Evolutionary conservation across 2,329 filamentous ascomycete species (phyloP), one percentile per base, ranked within the genome.

Genomic region (Monosporascus sp.): DNA sequence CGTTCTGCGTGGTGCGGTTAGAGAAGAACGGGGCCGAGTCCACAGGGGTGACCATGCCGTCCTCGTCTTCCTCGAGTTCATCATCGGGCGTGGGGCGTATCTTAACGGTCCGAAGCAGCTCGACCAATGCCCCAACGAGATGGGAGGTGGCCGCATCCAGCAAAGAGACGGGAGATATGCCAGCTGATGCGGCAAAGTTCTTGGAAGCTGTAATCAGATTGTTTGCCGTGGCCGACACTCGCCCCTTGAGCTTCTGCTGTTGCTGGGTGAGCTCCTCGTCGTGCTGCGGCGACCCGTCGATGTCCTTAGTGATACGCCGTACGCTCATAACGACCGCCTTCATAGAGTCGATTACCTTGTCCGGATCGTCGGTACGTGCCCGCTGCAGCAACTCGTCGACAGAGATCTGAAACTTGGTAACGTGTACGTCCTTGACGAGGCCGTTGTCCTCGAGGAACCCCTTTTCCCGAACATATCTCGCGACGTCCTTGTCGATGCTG

Each of bases 141-240:
- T 99, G 91, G 24, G 90, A 94, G 7, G 93, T 91, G 2, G 94
- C 93, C 3, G 93, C 94, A 69, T 99, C 94, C 22, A 99, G 77
- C 3, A 99, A 74, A 6, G 90, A 96, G n/a, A 99, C 87, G 0
- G 94, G 94, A 1, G 90, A 93, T 35, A 99, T 81, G 31, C 94
- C 94, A 20, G 83, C 85, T 1, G 90, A 86, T 11, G 83, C 81
- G 36, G 89, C 87, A 69, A 94, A 96, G 66, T 96, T 96, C 74
- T 95, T 96, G 36, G 90, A 88, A 1, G 93, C 90, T 2, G 93
- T 97, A 64, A 97, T 97, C 54, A 99, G 78, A 65, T 93, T 94
- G 76, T 97, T 97, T 48, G 94, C 92, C 1, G 93, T 96, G 2
- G 88, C 87, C n/a, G 91, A 95, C 3, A 97, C 88, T 54, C 87